Evolutionary conservation across 202 grass and related monocot genomes (phyloP).

Genomic region (Dendrocalamus latiflorus): DNA sequence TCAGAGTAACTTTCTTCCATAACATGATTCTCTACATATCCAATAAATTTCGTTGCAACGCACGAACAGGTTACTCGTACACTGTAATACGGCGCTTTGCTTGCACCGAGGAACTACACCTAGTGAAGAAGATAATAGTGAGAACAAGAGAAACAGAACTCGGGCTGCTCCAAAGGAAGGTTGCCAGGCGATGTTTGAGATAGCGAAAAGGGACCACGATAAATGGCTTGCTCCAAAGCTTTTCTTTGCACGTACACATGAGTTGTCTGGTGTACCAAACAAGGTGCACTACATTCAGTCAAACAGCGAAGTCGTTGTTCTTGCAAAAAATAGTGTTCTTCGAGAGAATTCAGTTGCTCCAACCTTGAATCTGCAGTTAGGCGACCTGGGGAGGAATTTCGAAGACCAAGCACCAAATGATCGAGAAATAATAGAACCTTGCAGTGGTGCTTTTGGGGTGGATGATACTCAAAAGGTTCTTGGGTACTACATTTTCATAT

Average conservation of each 20-base stretch:
- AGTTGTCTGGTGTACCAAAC: constrained; percentile 44
- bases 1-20: no score
- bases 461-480: constrained; percentile 65
- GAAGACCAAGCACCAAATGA: constrained; percentile 9
- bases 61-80: no score
- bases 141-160: constrained; percentile 51
- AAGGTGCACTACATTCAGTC: constrained; percentile 70
- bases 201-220: constrained; percentile 54
- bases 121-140: constrained; percentile 48
- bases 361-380: neutral
- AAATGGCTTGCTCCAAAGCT: constrained; percentile 69
- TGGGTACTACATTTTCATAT: constrained; percentile 58
- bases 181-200: constrained; percentile 68
- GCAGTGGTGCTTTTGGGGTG: constrained; percentile 24
- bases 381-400: constrained; percentile 19
- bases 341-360: constrained; percentile 33
- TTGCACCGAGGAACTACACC: constrained; percentile 57
- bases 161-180: constrained; percentile 50
- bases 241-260: constrained; percentile 61
- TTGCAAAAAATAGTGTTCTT: constrained; percentile 48
- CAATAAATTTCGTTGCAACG: no score
- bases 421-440: constrained; percentile 28
- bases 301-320: constrained; percentile 56
- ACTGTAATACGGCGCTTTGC: constrained; percentile 62
- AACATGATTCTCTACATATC: no score